Conservation (phyloP, 805 yeast species). For the Candida ulmi region DNA sequence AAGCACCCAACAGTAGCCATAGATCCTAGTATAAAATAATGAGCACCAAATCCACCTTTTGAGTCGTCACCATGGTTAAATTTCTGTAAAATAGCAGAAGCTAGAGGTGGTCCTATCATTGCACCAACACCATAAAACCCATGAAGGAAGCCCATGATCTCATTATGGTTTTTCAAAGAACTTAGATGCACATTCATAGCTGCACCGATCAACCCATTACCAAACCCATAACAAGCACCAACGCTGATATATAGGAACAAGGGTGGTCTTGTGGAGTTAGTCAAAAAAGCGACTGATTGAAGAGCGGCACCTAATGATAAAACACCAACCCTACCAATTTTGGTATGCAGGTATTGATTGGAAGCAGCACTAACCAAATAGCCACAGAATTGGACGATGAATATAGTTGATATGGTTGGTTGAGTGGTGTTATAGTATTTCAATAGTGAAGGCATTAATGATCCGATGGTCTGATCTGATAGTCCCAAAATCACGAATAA, state of each 20-base stretch:
- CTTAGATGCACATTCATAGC: constrained; percentile 44
- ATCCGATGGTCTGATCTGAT: constrained; percentile 59
- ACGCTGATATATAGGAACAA: constrained; percentile 28
- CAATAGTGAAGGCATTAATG: constrained; percentile 50
- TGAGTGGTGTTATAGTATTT: constrained; percentile 43
- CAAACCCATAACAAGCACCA: constrained; percentile 44
- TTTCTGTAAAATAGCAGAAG: constrained; percentile 35
- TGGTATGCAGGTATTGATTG: constrained; percentile 36
- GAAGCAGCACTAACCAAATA: constrained; percentile 47
- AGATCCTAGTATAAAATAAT: constrained; percentile 34
- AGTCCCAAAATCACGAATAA: constrained; percentile 46
- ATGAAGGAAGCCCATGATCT: constrained; percentile 56
- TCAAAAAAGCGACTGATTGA: neutral
- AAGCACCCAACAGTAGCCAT: constrained; percentile 26
- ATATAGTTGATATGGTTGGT: constrained; percentile 41
- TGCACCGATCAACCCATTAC: constrained; percentile 53
- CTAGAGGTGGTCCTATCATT: constrained; percentile 60
- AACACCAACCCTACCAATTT: constrained; percentile 45
- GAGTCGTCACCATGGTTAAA: constrained; percentile 20
- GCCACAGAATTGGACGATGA: constrained; percentile 48
- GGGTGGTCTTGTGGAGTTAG: neutral
- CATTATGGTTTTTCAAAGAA: constrained; percentile 46
- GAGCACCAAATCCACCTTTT: constrained; percentile 15
- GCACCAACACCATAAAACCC: constrained; percentile 73
- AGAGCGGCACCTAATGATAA: constrained; percentile 18